Conservation (phyloP, 2,329 filamentous ascomycete genomes). For the Macroventuria anomochaeta region DNA sequence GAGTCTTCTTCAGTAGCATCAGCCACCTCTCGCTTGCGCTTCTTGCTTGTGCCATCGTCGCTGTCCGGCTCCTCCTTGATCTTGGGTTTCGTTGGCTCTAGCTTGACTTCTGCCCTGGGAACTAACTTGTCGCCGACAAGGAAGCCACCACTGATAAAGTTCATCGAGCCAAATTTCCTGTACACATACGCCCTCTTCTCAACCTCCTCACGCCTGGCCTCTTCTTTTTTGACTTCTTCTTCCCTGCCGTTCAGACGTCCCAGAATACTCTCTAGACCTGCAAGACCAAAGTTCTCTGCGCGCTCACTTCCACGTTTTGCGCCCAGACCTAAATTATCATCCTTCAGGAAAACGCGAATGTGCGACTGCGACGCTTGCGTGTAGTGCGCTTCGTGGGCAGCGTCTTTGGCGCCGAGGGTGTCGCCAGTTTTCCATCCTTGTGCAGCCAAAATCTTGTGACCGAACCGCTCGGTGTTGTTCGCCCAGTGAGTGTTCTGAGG, state of each 20-base stretch:
- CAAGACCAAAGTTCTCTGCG: conserved; percentile 79
- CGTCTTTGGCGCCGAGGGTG: conserved; percentile 78
- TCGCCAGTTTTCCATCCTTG: conserved; percentile 92
- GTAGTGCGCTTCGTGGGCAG: conserved; percentile 76
- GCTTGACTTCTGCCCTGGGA: conserved; percentile 26
- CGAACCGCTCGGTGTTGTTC: conserved; percentile 79
- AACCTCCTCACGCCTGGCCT: conserved; percentile 70
- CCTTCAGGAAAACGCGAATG: conserved; percentile 84
- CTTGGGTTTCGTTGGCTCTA: conserved; percentile 56
- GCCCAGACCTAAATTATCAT: conserved; percentile 89
- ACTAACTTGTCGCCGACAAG: conserved; percentile 60
- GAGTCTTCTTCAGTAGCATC: conserved; percentile 43
- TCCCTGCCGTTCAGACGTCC: conserved; percentile 91
- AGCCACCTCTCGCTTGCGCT: conserved; percentile 39
- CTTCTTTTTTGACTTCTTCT: conserved; percentile 72
- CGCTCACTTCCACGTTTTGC: conserved; percentile 75
- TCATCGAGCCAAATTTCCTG: conserved; percentile 78
- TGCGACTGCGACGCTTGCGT: conserved; percentile 83
- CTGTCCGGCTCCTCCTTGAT: conserved; percentile 52
- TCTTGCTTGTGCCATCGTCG: conserved; percentile 38
- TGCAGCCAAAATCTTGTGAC: conserved; percentile 84
- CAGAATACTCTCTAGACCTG: conserved; percentile 83
- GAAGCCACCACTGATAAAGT: conserved; percentile 86
- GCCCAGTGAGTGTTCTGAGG: conserved; percentile 97
- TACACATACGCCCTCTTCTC: conserved; percentile 77